Base-by-base conservation (phyloP, 352 stramenopile genomes). In the Pythium brachiatum region DNA sequence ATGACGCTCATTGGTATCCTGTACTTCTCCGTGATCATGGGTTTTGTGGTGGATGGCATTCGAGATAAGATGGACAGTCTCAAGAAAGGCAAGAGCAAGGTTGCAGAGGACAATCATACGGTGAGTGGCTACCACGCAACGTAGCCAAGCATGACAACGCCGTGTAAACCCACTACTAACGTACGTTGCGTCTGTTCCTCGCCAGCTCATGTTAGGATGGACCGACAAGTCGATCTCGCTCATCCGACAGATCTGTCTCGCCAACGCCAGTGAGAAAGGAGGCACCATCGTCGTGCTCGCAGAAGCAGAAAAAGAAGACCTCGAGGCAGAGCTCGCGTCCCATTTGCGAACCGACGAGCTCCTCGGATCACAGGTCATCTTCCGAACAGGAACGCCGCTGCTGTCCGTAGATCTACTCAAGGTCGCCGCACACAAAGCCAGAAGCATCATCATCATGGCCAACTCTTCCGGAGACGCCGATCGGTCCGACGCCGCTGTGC, bases 1-100 rank as follows among this genome's bases (percentile, higher is more conserved):
- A 83, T 88, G 36, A 90, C 57, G 9, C 53, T 95, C 7, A 41
- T 83, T 32, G 83, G 86, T 13, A 88, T 95, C 53, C 59, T 97
- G 16, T 91, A 95, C 60, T 95, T 96, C 55, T 92, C 86, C 18
- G 83, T 96, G 13, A 94, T 96, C 58, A 91, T 96, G 75, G 89
- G 88, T 27, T 96, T 96, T 32, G 84, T 96, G 4, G 87, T 92
- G 13, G 88, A 96, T 41, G 80, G 70, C 12, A 95, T 97, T 75
- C 83, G 79, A 20, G 87, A 84, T 7, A 92, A 94, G 59, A 91
- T 96, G 69, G 86, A 96, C 53, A 89, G 78, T 39, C 59, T 97
- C 4, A 96, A 96, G 58, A 92, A 94, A 72, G 89, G 89, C 18
- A 90, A 90, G 29, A 90, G 75, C 18, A 79, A 86, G 41, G 79